Evolutionary conservation across 139 green algal species (phyloP).

Genomic region (Closterium sp.): DNA sequence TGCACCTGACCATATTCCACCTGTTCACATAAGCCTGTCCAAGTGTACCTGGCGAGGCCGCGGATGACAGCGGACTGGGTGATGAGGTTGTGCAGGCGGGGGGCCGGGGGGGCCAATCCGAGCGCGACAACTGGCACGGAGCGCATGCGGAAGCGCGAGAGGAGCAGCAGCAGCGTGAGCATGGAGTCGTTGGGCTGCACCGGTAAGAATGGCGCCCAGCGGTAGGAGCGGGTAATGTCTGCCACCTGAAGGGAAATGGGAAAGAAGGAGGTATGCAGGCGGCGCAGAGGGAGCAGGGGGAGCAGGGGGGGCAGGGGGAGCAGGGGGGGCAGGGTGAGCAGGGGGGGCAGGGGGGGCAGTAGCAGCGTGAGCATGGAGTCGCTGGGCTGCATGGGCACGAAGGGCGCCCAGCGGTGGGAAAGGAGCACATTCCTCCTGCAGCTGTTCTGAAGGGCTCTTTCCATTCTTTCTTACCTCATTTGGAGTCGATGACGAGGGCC

Average conservation of each 20-base stretch:
- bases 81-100: constrained; percentile 26
- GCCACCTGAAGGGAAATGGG: constrained; percentile 12
- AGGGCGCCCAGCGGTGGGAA: too few species aligned
- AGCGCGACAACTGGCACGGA: constrained; percentile 27
- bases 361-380: constrained; percentile 37
- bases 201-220: constrained; percentile 34
- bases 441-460: too few species aligned
- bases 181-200: constrained; percentile 16
- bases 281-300: too few species aligned
- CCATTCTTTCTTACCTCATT: too few species aligned
- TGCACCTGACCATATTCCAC: too few species aligned
- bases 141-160: constrained; percentile 28
- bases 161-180: constrained; percentile 34
- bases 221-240: constrained; percentile 16
- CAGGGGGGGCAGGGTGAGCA: too few species aligned
- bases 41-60: constrained; percentile 21
- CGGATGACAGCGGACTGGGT: constrained; percentile 34
- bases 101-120: not conserved
- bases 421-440: too few species aligned
- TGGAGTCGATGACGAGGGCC: too few species aligned
- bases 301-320: too few species aligned
- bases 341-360: too few species aligned
- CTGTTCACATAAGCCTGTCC: too few species aligned
- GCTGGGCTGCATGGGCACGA: constrained; percentile 1
- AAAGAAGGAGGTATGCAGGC: too few species aligned